Evolutionary conservation across 257 asterid species (phyloP).

Genomic region (Gentiana macrophylla): DNA sequence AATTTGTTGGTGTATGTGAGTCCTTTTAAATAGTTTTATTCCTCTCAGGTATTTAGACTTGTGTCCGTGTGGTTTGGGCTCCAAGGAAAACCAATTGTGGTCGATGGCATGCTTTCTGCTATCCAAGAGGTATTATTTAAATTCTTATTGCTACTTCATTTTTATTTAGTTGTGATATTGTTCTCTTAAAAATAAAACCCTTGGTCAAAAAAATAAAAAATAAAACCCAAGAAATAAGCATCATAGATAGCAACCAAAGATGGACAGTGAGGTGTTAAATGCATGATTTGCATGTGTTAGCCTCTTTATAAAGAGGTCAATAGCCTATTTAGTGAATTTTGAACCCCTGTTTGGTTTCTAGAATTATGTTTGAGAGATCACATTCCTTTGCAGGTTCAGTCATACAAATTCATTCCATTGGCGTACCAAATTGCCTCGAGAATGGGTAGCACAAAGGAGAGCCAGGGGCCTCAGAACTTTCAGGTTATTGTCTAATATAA

Average conservation of each 20-base stretch:
- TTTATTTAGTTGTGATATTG: background rate
- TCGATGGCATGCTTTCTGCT: constrained; percentile 67
- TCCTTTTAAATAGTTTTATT: constrained; percentile 3
- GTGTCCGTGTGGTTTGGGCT: constrained; percentile 95
- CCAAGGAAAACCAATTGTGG: constrained; percentile 52
- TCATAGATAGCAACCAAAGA: too few relatives aligned
- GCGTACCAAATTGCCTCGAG: constrained; percentile 97
- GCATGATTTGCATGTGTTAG: too few relatives aligned
- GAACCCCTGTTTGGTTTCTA: background rate
- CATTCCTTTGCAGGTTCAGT: constrained; percentile 57
- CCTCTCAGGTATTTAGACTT: constrained; percentile 81
- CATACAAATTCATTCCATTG: constrained; percentile 78
- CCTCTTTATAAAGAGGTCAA: background rate
- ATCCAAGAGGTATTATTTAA: constrained; percentile 52
- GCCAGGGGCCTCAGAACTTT: constrained; percentile 61
- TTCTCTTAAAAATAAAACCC: too few relatives aligned
- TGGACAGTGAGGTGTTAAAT: too few relatives aligned
- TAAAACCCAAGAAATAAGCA: too few relatives aligned
- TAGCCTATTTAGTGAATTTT: background rate
- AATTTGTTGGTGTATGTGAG: background rate
- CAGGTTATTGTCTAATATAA: constrained; percentile 42
- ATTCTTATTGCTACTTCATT: background rate
- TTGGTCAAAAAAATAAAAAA: too few relatives aligned
- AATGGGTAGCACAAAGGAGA: constrained; percentile 71
- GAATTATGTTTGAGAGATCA: background rate